Base-by-base conservation (phyloP, 2,329 filamentous ascomycete genomes). In the Colletotrichum sp. region DNA sequence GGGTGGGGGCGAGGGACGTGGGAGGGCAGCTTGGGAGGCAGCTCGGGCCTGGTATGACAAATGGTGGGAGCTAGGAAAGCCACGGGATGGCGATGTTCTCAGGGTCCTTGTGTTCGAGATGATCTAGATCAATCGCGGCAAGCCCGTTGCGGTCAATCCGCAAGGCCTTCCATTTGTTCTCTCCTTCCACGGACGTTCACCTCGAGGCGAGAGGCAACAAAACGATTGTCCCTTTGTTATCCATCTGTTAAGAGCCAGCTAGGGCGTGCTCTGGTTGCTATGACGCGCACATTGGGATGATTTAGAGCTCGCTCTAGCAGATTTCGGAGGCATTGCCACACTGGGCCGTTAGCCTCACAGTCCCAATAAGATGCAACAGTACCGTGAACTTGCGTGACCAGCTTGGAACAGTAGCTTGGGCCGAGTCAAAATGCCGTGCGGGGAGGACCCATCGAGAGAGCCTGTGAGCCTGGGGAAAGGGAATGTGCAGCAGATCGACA, bases 371-470 rank as follows among this genome's bases (percentile, higher is more conserved):
- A 75, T 75, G 72, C 72, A 75, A 75, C 72, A 71, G 10, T 65
- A 71, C 72, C 60, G 72, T 71, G 72, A 24, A 28, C 72, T 75
- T 71, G 72, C 72, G 72, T 75, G 72, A 75, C 72, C 72, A 62
- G 68, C 60, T 52, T 62, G 68, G 68, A 71, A 71, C 72, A 39
- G 62, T 66, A 65, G 69, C 69, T 66, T 39, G 59, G 60, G 57
- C 72, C 49, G 60, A 52, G 34, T 66, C 26, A 32, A 52, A 52
- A 67, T 75, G 72, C 68, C 72, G 72, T 75, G 72, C 72, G 72
- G 68, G 72, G 72, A 74, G 71, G 59, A 39, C 10, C 66, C 66
- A 59, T 69, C 64, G 39, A 52, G 39, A 0, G 44, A 21, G 39
- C 16, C 32, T 21, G 39, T 21, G 18, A 52, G 64, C 64, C 64